These are phyloP conservation scores for Platismatia glauca DNA, from an alignment of 495 filamentous ascomycete species.

Conservation along the genomic window DNA sequence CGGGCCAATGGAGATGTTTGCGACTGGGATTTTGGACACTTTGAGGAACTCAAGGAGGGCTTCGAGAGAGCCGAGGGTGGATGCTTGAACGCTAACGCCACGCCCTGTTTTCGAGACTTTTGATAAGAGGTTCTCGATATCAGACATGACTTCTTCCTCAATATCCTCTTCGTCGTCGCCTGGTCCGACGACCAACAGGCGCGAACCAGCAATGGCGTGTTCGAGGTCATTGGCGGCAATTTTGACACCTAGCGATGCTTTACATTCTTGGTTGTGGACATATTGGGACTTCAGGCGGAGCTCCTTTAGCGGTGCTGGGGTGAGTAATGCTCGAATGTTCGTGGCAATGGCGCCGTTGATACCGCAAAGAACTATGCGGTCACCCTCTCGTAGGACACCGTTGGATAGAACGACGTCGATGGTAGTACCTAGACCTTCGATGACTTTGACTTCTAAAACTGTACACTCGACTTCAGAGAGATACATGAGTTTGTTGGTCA, in stretches of 20 bases:
- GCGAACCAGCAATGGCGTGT: constrained; percentile 91
- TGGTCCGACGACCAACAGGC: constrained; percentile 83
- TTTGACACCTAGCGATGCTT: constrained; percentile 97
- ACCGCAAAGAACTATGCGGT: constrained; percentile 90
- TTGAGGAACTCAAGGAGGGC: constrained; percentile 93
- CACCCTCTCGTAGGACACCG: constrained; percentile 89
- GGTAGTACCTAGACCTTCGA: constrained; percentile 96
- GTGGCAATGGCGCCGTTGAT: constrained; percentile 89
- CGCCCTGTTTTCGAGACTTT: constrained; percentile 82
- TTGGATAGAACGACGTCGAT: constrained; percentile 97
- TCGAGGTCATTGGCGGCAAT: constrained; percentile 95
- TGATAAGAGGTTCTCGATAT: constrained; percentile 83
- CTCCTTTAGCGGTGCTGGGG: constrained; percentile 89
- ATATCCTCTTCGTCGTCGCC: constrained; percentile 96
- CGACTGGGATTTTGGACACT: constrained; percentile 89
- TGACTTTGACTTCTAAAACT: constrained; percentile 96
- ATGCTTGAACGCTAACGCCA: constrained; percentile 95
- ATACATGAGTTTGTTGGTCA: constrained; percentile 98
- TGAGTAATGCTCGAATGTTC: constrained; percentile 92
- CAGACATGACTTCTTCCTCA: constrained; percentile 91
- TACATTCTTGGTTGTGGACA: constrained; percentile 98
- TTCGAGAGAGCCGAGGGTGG: constrained; percentile 94
- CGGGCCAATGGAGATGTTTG: constrained; percentile 94
- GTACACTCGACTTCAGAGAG: constrained; percentile 95
- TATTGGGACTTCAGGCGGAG: constrained; percentile 88